Conservation (phyloP, 2,329 filamentous ascomycete genomes). For the Phoma sp. region DNA sequence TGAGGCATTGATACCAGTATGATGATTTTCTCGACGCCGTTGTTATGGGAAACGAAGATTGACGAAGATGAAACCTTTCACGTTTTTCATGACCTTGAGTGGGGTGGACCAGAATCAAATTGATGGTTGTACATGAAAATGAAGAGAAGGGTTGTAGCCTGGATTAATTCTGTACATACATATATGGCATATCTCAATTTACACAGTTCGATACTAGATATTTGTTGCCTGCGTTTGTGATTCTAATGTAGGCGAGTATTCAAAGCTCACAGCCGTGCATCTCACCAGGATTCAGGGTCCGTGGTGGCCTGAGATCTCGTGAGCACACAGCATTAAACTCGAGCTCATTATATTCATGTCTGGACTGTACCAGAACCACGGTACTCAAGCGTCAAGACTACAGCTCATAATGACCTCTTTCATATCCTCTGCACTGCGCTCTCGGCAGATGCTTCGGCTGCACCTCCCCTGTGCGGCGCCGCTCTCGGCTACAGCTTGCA, state of each 20-base stretch:
- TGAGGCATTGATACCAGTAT: constrained; percentile 3
- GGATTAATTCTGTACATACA: constrained; percentile 12
- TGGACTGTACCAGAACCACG: neutral
- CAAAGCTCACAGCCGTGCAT: neutral
- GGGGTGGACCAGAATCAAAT: neutral
- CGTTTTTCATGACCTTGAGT: constrained; percentile 6
- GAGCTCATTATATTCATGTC: neutral
- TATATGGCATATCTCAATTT: constrained; percentile 2
- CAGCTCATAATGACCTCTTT: neutral
- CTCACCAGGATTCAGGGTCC: neutral
- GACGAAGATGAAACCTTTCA: constrained; percentile 8
- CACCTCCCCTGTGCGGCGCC: neutral
- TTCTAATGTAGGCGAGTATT: neutral
- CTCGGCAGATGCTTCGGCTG: constrained; percentile 7
- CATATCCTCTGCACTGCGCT: neutral
- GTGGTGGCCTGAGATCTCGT: constrained; percentile 8
- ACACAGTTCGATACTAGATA: neutral
- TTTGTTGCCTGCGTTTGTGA: neutral
- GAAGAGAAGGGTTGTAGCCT: neutral
- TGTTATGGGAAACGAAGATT: neutral
- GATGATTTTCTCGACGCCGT: neutral
- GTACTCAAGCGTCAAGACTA: neutral
- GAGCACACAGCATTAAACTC: neutral
- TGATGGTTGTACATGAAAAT: constrained; percentile 11
- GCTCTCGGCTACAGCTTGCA: neutral